A percentile compares a stretch with the other conserved stretches of the same genome.
These are phyloP conservation scores for Fusarium hainanense DNA, from an alignment of 2,329 filamentous ascomycete genomes.

Conservation along the genomic window DNA sequence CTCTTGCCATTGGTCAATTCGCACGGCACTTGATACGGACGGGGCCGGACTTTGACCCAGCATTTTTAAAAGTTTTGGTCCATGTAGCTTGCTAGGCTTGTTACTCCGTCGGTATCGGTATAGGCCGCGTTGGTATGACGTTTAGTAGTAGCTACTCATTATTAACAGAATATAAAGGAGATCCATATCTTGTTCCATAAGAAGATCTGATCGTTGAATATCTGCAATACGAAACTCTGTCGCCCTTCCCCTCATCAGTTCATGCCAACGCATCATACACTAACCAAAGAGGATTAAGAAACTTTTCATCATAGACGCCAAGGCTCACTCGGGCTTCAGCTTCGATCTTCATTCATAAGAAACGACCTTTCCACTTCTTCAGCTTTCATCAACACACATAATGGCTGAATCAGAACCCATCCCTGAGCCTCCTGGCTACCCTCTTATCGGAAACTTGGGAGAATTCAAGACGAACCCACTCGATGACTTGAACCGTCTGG, in stretches of 20 bases:
- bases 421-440: constrained; percentile 71
- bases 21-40: background rate
- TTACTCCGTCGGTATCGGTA: background rate
- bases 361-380: background rate
- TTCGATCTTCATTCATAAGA: background rate
- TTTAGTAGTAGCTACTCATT: background rate
- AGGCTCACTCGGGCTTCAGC: background rate
- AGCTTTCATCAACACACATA: background rate
- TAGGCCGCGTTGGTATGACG: constrained; percentile 23
- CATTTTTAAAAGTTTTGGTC: background rate
- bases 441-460: constrained; percentile 72
- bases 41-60: background rate
- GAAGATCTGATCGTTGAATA: background rate
- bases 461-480: constrained; percentile 71
- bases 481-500: constrained; percentile 65
- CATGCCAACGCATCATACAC: background rate
- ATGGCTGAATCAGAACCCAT: constrained; percentile 61
- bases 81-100: background rate
- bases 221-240: background rate
- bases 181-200: background rate
- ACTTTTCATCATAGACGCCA: constrained; percentile 17
- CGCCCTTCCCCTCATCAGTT: background rate
- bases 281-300: constrained; percentile 8
- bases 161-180: constrained; percentile 4
- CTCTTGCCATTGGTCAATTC: background rate